phyloP scores from a whole-genome alignment of 78 protist genomes.

The Protostelium mycophagum region DNA sequence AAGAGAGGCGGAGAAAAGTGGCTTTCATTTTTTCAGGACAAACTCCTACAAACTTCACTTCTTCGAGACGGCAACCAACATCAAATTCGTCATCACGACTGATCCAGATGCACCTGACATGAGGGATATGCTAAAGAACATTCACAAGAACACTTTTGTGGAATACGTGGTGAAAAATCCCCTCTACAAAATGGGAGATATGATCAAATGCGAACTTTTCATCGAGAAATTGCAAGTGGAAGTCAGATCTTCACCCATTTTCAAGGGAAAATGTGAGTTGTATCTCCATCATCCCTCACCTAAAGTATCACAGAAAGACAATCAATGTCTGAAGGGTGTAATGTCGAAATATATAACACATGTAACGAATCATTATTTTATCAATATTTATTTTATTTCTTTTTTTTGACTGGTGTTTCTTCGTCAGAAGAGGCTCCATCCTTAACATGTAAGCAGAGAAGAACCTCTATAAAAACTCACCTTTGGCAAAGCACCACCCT shows the following conservation, averaged over 20 bases:
- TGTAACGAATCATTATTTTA: too few relatives aligned
- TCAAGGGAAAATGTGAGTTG: not conserved
- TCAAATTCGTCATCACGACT: slow-evolving; percentile 42
- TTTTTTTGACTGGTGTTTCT: too few relatives aligned
- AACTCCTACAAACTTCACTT: slow-evolving; percentile 52
- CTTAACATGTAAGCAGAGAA: too few relatives aligned
- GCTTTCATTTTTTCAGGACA: slow-evolving; percentile 54
- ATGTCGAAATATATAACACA: too few relatives aligned
- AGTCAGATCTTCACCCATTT: not conserved
- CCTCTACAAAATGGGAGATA: slow-evolving; percentile 20
- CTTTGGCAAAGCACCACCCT: not conserved
- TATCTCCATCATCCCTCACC: not conserved
- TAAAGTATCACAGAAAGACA: too few relatives aligned
- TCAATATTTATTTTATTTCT: too few relatives aligned
- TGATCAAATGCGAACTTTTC: slow-evolving; percentile 28
- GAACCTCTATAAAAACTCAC: too few relatives aligned
- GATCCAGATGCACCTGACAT: slow-evolving; percentile 54
- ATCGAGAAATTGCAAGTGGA: slow-evolving; percentile 14
- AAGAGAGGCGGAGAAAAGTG: slow-evolving; percentile 27
- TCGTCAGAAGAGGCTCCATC: too few relatives aligned
- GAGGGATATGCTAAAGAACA: slow-evolving; percentile 43
- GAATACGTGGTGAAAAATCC: slow-evolving; percentile 69
- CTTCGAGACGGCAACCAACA: slow-evolving; percentile 59
- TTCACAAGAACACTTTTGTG: slow-evolving; percentile 39
- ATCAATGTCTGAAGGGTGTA: too few relatives aligned